phyloP scores from a whole-genome alignment of 805 yeast genomes.

The Wickerhamomyces canadensis region DNA sequence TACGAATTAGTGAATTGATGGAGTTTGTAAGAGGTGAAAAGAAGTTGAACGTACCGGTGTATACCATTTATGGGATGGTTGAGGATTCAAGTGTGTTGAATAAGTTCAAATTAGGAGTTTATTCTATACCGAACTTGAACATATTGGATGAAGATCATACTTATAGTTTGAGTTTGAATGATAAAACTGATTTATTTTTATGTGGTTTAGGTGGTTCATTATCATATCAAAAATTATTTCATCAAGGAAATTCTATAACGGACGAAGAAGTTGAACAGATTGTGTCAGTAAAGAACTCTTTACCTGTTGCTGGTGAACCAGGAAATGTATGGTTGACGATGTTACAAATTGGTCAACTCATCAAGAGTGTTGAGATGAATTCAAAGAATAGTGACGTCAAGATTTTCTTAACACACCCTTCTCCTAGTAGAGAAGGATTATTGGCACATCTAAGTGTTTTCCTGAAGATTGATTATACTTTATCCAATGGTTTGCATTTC shows the following conservation, averaged over 20 bases:
- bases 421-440: conserved; percentile 66
- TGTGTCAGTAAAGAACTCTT: conserved; percentile 19
- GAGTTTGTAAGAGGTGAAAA: conserved; percentile 39
- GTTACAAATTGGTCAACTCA: conserved; percentile 63
- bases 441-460: conserved; percentile 62
- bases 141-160: conserved; percentile 55
- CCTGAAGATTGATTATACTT: conserved; percentile 64
- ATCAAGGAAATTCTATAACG: conserved; percentile 41
- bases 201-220: conserved; percentile 72
- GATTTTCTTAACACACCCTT: conserved; percentile 60
- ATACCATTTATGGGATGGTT: conserved; percentile 70
- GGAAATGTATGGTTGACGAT: conserved; percentile 75
- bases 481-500: conserved; percentile 70
- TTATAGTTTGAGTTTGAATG: conserved; percentile 33
- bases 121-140: conserved; percentile 49
- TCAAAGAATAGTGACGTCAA: conserved; percentile 44
- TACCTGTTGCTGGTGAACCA: conserved; percentile 54
- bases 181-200: conserved; percentile 42
- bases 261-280: conserved; percentile 19
- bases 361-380: conserved; percentile 39
- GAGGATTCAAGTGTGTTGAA: conserved; percentile 69
- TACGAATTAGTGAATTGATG: conserved; percentile 46
- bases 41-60: conserved; percentile 53
- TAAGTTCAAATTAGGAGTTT: conserved; percentile 50
- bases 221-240: conserved; percentile 61